Percentiles rank a stretch among this genome's conserved stretches.
Evolutionary conservation across 805 yeast species (phyloP).

Genomic region (Metschnikowia shivogae): DNA sequence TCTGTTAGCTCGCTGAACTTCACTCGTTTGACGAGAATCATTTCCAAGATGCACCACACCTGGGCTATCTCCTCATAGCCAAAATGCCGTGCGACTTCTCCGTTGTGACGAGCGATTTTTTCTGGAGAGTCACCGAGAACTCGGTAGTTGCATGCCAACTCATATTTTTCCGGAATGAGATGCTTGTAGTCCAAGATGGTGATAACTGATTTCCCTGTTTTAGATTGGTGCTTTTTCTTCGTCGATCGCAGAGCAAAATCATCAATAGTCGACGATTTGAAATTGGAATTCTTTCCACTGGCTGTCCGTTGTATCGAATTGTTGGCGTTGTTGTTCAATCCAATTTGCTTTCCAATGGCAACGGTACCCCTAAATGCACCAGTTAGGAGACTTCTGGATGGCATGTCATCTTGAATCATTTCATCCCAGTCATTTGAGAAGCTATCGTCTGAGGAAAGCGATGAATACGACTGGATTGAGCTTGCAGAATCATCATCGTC

Average conservation of each 20-base stretch:
- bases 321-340: constrained; percentile 21
- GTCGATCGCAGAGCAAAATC: constrained; percentile 24
- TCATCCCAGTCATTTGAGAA: constrained; percentile 68
- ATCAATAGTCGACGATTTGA: constrained; percentile 37
- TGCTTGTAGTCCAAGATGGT: constrained; percentile 60
- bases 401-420: constrained; percentile 53
- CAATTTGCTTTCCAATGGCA: constrained; percentile 35
- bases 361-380: constrained; percentile 42
- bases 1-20: constrained; percentile 9
- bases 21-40: constrained; percentile 39
- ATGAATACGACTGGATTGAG: constrained; percentile 14
- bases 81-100: constrained; percentile 60
- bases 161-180: constrained; percentile 71
- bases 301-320: constrained; percentile 31
- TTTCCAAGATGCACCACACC: constrained; percentile 65
- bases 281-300: constrained; percentile 38
- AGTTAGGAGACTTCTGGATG: constrained; percentile 49
- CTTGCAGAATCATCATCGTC: constrained; percentile 8
- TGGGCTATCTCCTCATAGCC: constrained; percentile 63
- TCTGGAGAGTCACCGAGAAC: constrained; percentile 63
- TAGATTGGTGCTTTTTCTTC: constrained; percentile 19
- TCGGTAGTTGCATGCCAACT: constrained; percentile 63
- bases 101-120: constrained; percentile 63
- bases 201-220: constrained; percentile 49
- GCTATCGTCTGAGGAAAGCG: constrained; percentile 49